Conservation (phyloP, 2,329 filamentous ascomycete species). For the Aspergillus persii region DNA sequence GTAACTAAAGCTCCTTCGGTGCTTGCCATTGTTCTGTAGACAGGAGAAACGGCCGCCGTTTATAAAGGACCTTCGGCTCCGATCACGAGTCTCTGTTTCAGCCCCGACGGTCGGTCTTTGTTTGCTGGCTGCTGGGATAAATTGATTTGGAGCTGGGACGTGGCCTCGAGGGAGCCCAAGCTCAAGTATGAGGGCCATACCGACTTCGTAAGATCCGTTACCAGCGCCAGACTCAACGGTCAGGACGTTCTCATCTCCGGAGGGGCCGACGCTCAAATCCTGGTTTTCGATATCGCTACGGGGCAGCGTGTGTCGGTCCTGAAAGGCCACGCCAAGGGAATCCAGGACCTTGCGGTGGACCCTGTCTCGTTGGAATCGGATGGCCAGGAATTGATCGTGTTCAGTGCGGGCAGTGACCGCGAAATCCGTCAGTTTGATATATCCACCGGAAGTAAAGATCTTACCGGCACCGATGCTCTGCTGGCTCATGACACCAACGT, state of each 20-base stretch:
- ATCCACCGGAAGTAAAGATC: slow-evolving; percentile 27
- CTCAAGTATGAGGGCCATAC: slow-evolving; percentile 71
- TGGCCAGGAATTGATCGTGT: slow-evolving; percentile 53
- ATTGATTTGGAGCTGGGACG: slow-evolving; percentile 79
- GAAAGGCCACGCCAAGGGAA: slow-evolving; percentile 73
- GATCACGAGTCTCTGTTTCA: slow-evolving; percentile 71
- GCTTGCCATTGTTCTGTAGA: slow-evolving; percentile 31
- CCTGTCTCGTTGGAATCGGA: slow-evolving; percentile 53
- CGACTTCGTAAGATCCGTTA: slow-evolving; percentile 86
- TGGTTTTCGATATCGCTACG: slow-evolving; percentile 75
- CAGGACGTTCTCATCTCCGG: slow-evolving; percentile 69
- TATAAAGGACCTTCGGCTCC: slow-evolving; percentile 78
- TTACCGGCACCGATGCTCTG: slow-evolving; percentile 63
- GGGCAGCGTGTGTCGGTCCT: slow-evolving; percentile 71
- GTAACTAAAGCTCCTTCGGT: slow-evolving; percentile 14
- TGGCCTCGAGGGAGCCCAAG: slow-evolving; percentile 54
- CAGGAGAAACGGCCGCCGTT: slow-evolving; percentile 43
- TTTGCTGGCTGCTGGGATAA: slow-evolving; percentile 97
- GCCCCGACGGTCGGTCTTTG: slow-evolving; percentile 56
- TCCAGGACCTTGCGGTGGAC: slow-evolving; percentile 78
- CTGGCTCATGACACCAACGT: slow-evolving; percentile 87
- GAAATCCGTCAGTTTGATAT: slow-evolving; percentile 67
- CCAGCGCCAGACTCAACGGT: slow-evolving; percentile 60
- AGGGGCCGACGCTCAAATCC: slow-evolving; percentile 73
- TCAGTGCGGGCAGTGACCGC: slow-evolving; percentile 78